These are phyloP conservation scores for Pseudogymnoascus sp. DNA, from an alignment of 2,329 filamentous ascomycete species.

Conservation along the genomic window DNA sequence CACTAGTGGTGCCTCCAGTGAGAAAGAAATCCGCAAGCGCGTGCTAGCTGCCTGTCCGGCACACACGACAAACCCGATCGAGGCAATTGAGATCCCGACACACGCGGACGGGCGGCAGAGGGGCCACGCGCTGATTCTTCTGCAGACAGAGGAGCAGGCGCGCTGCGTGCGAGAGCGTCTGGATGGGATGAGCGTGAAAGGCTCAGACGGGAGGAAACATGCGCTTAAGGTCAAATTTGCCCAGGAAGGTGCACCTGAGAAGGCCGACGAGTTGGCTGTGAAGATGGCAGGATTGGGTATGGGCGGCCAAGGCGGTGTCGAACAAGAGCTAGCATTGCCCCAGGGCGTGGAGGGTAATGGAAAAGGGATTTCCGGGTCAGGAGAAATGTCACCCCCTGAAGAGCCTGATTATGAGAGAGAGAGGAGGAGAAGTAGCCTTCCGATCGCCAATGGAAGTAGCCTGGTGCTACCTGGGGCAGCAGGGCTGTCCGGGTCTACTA, in stretches of 20 bases:
- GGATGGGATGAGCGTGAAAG: slow-evolving; percentile 4
- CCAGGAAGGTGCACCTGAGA: neutral
- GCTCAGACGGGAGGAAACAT: neutral
- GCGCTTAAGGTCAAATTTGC: slow-evolving; percentile 5
- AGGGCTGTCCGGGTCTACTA: neutral
- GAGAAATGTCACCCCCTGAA: neutral
- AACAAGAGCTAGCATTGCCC: neutral
- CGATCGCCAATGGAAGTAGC: neutral
- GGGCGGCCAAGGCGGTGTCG: neutral
- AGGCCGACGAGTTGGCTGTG: neutral
- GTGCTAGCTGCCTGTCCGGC: neutral
- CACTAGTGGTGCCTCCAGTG: slow-evolving; percentile 1
- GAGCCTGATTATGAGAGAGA: neutral
- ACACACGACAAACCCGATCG: neutral
- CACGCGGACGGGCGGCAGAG: neutral
- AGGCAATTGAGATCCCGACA: neutral
- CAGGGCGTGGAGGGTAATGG: neutral
- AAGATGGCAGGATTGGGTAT: neutral
- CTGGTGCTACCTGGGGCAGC: neutral
- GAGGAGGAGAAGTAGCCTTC: neutral
- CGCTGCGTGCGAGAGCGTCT: neutral
- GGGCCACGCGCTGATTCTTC: neutral
- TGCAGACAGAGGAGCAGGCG: slow-evolving; percentile 1
- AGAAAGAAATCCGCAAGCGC: neutral
- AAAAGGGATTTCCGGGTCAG: neutral